Evolutionary conservation across 768 basidiomycete genomes (phyloP).

Genomic region (Boletus patriciae): DNA sequence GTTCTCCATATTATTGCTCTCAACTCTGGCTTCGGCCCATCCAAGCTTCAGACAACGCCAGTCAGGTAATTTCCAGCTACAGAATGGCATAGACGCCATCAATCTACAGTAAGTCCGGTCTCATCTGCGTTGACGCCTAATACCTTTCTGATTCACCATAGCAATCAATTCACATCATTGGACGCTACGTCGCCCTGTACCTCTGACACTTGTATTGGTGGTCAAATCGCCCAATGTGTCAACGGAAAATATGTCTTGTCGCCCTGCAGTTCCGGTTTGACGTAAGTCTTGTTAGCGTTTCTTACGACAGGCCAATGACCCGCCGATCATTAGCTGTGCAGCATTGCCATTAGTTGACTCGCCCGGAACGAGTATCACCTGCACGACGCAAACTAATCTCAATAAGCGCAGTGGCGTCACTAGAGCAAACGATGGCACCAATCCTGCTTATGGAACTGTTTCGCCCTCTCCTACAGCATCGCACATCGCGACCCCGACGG

Average conservation of each 20-base stretch:
- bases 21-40: slow-evolving; percentile 34
- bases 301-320: background rate
- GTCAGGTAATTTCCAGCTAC: slow-evolving; percentile 27
- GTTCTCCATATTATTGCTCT: slow-evolving; percentile 35
- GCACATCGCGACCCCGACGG: background rate
- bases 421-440: slow-evolving; percentile 22
- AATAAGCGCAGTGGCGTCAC: slow-evolving; percentile 47
- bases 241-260: slow-evolving; percentile 39
- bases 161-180: slow-evolving; percentile 22
- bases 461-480: slow-evolving; percentile 17
- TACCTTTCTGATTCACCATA: slow-evolving; percentile 11
- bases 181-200: slow-evolving; percentile 36
- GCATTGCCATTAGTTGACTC: slow-evolving; percentile 53
- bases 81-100: slow-evolving; percentile 45
- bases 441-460: slow-evolving; percentile 16
- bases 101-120: slow-evolving; percentile 39
- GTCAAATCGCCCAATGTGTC: slow-evolving; percentile 57
- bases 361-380: slow-evolving; percentile 51
- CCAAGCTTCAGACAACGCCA: slow-evolving; percentile 36
- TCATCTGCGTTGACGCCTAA: background rate
- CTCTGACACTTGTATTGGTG: slow-evolving; percentile 49
- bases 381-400: slow-evolving; percentile 49
- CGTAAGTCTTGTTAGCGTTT: slow-evolving; percentile 7
- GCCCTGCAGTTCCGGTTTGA: slow-evolving; percentile 18
- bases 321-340: slow-evolving; percentile 14